Percentiles rank a stretch among this genome's conserved stretches.
These are phyloP conservation scores for Beauveria asiatica DNA, from an alignment of 2,329 filamentous ascomycete genomes.

Conservation along the genomic window DNA sequence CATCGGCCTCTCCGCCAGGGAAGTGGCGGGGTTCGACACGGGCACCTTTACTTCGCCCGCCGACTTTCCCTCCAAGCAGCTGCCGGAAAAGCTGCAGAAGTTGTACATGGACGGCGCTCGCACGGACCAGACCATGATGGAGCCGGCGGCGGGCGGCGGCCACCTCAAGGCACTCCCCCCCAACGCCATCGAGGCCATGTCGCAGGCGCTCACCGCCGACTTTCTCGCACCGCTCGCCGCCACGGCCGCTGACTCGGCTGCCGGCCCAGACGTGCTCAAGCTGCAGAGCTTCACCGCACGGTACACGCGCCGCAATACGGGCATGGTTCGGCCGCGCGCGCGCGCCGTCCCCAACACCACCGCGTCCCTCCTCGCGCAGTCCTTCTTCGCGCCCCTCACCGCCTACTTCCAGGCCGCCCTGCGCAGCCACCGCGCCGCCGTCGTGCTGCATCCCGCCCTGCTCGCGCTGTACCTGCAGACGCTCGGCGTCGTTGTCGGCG, in stretches of 20 bases:
- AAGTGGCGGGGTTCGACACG: slow-evolving; percentile 69
- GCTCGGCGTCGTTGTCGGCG: slow-evolving; percentile 71
- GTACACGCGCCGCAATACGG: slow-evolving; percentile 24
- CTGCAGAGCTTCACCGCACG: slow-evolving; percentile 75
- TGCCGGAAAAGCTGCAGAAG: slow-evolving; percentile 65
- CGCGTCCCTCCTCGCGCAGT: slow-evolving; percentile 62
- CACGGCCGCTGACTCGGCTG: slow-evolving; percentile 67
- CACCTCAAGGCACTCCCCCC: slow-evolving; percentile 42
- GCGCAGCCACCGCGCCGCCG: slow-evolving; percentile 24
- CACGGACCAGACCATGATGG: slow-evolving; percentile 14
- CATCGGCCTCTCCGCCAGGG: slow-evolving; percentile 72
- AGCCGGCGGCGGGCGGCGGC: slow-evolving; percentile 20
- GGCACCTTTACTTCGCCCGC: slow-evolving; percentile 41
- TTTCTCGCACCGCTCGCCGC: slow-evolving; percentile 79
- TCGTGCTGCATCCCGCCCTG: slow-evolving; percentile 66
- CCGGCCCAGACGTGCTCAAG: slow-evolving; percentile 78
- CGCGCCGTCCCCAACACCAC: slow-evolving; percentile 67
- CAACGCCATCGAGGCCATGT: slow-evolving; percentile 59
- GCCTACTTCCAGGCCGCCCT: slow-evolving; percentile 66
- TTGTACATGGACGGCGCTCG: slow-evolving; percentile 47
- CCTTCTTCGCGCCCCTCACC: slow-evolving; percentile 81
- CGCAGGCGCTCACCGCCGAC: slow-evolving; percentile 55
- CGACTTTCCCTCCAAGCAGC: slow-evolving; percentile 70
- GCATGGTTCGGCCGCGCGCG: slow-evolving; percentile 29
- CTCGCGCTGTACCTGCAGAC: slow-evolving; percentile 80